Evolutionary conservation across 345 rosid genomes (phyloP).

Genomic region (Arabidopsis arenosa): DNA sequence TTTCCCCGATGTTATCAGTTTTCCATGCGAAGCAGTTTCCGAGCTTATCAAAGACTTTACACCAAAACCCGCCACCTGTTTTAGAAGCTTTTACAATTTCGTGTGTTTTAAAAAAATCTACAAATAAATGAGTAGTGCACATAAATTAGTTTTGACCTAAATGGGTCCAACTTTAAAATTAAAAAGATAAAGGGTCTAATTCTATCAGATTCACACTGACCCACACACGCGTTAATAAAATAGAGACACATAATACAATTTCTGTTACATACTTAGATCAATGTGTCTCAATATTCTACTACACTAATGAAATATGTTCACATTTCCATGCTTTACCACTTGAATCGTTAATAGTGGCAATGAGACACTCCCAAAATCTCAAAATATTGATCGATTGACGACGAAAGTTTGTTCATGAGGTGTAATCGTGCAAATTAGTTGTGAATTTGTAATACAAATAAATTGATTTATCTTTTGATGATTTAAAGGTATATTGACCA

Average conservation of each 20-base stretch:
- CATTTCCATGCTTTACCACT: no score
- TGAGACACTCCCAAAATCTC: no score
- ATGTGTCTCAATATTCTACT: neutral
- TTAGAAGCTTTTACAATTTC: neutral
- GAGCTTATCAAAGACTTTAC: conserved; percentile 20
- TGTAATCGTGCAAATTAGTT: neutral
- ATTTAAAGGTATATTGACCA: no score
- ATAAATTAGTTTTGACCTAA: conserved; percentile 9
- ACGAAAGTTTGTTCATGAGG: neutral
- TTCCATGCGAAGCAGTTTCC: neutral
- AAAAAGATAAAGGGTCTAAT: neutral
- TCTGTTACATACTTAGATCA: no score
- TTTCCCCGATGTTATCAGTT: conserved; percentile 24
- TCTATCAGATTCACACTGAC: conserved; percentile 14
- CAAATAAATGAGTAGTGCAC: conserved; percentile 6
- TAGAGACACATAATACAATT: neutral
- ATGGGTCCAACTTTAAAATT: neutral
- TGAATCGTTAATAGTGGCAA: no score
- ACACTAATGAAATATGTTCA: neutral
- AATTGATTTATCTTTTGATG: no score
- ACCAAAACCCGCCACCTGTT: conserved; percentile 38
- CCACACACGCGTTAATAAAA: neutral
- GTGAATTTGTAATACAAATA: neutral
- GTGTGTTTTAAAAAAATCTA: neutral
- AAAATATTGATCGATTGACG: no score